phyloP scores from a whole-genome alignment of 805 yeast species.

The Candida ficus region DNA sequence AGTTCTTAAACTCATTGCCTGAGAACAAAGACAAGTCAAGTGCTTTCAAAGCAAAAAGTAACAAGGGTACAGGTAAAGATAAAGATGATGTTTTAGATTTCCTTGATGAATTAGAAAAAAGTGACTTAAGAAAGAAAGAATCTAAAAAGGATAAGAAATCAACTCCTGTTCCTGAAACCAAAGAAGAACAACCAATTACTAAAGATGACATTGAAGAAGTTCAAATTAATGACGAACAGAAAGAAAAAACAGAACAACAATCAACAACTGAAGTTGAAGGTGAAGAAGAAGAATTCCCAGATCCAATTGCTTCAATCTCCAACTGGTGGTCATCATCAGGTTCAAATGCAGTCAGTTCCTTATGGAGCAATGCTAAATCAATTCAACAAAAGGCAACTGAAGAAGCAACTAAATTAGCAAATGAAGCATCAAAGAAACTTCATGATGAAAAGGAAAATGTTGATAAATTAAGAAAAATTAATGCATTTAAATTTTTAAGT shows the following conservation, averaged over 20 bases:
- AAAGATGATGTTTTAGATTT: constrained; percentile 36
- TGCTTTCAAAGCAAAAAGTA: constrained; percentile 30
- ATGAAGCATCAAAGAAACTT: constrained; percentile 20
- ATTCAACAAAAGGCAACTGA: constrained; percentile 35
- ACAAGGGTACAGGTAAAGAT: constrained; percentile 30
- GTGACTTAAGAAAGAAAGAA: constrained; percentile 21
- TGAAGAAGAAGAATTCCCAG: constrained; percentile 31
- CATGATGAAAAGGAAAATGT: constrained; percentile 27
- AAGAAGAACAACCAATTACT: constrained; percentile 14
- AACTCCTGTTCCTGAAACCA: constrained; percentile 9
- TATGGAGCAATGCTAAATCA: constrained; percentile 64
- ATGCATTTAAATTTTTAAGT: constrained; percentile 11
- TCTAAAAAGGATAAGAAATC: constrained; percentile 3
- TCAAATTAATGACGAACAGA: constrained; percentile 17
- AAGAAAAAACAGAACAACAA: constrained; percentile 1
- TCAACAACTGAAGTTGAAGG: constrained; percentile 16
- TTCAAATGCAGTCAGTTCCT: constrained; percentile 54
- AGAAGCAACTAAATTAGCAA: constrained; percentile 26
- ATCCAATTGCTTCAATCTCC: constrained; percentile 61
- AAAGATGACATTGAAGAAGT: constrained; percentile 15
- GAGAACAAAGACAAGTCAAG: constrained; percentile 32
- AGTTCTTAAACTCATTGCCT: constrained; percentile 75
- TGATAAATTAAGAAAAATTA: constrained; percentile 14
- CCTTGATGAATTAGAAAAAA: constrained; percentile 58
- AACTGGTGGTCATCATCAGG: constrained; percentile 77